These are phyloP conservation scores for Metschnikowia vanudenii DNA, from an alignment of 805 yeast species.

Conservation along the genomic window DNA sequence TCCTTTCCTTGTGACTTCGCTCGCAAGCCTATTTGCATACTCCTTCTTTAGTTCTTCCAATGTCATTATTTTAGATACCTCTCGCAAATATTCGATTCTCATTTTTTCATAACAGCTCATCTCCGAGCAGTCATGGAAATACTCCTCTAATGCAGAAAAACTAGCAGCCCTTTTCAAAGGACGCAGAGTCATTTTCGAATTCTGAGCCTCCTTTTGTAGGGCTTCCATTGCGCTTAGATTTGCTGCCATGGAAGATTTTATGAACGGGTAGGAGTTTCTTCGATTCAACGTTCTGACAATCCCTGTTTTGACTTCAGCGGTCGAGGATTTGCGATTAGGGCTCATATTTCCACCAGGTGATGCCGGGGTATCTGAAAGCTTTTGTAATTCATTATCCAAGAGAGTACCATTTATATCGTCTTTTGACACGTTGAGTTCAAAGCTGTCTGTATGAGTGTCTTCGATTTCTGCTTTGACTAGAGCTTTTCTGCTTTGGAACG, in stretches of 20 bases:
- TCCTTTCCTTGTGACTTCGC: background rate
- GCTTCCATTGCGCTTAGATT: conserved; percentile 25
- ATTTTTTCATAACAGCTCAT: conserved; percentile 8
- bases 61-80: conserved; percentile 1
- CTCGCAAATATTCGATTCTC: conserved; percentile 7
- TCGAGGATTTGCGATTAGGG: background rate
- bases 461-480: conserved; percentile 1
- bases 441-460: background rate
- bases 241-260: conserved; percentile 15
- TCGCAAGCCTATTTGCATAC: background rate
- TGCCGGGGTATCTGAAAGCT: conserved; percentile 4
- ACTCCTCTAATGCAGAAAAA: conserved; percentile 24
- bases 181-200: background rate
- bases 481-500: conserved; percentile 27
- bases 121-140: conserved; percentile 3
- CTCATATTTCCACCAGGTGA: background rate
- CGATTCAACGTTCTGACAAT: conserved; percentile 21
- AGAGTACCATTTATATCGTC: conserved; percentile 1
- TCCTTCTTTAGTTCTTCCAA: conserved; percentile 6
- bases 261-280: conserved; percentile 36
- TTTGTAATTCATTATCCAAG: conserved; percentile 13
- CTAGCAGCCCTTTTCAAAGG: conserved; percentile 20
- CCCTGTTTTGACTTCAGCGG: background rate
- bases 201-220: conserved; percentile 10
- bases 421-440: background rate